Percentiles rank a stretch among this genome's conserved stretches.
These are phyloP conservation scores for Mariannaea sp. DNA, from an alignment of 2,329 filamentous ascomycete genomes.

Conservation along the genomic window DNA sequence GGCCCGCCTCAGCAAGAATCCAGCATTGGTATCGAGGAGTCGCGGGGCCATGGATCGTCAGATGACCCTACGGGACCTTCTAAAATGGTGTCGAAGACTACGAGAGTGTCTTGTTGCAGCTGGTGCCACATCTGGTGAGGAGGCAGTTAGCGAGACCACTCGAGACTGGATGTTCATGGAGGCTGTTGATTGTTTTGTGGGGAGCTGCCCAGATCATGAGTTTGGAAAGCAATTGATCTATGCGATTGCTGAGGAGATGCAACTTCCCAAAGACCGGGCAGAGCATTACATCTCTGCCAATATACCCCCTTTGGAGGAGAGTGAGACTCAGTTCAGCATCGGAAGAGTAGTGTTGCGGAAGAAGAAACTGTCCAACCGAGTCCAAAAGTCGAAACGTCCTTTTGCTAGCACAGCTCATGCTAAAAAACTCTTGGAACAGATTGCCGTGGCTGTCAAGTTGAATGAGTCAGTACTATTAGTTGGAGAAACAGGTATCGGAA, in stretches of 20 bases:
- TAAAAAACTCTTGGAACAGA: conserved; percentile 82
- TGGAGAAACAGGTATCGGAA: conserved; percentile 98
- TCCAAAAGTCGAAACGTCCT: conserved; percentile 61
- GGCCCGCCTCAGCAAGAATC: conserved; percentile 55
- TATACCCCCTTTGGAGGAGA: conserved; percentile 70
- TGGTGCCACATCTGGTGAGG: conserved; percentile 67
- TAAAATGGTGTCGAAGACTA: conserved; percentile 89
- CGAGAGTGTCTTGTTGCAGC: conserved; percentile 65
- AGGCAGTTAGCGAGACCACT: conserved; percentile 72
- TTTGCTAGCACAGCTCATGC: conserved; percentile 92
- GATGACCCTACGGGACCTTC: conserved; percentile 74
- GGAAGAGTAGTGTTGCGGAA: conserved; percentile 70
- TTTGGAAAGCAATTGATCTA: conserved; percentile 64
- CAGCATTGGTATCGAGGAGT: conserved; percentile 39
- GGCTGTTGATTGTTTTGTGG: conserved; percentile 89
- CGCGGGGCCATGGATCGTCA: conserved; percentile 56
- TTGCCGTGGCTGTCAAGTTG: conserved; percentile 79
- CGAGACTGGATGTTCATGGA: conserved; percentile 91
- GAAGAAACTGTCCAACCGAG: conserved; percentile 54
- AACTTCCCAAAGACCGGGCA: conserved; percentile 80
- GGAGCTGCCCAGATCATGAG: conserved; percentile 71
- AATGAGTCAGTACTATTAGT: conserved; percentile 92
- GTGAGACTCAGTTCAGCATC: conserved; percentile 61
- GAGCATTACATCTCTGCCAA: conserved; percentile 77
- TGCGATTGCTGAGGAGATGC: conserved; percentile 83